Percentiles rank a stretch among this genome's conserved stretches.
phyloP scores from a whole-genome alignment of 1,284 basidiomycete species.

The Ustilago loliicola region DNA sequence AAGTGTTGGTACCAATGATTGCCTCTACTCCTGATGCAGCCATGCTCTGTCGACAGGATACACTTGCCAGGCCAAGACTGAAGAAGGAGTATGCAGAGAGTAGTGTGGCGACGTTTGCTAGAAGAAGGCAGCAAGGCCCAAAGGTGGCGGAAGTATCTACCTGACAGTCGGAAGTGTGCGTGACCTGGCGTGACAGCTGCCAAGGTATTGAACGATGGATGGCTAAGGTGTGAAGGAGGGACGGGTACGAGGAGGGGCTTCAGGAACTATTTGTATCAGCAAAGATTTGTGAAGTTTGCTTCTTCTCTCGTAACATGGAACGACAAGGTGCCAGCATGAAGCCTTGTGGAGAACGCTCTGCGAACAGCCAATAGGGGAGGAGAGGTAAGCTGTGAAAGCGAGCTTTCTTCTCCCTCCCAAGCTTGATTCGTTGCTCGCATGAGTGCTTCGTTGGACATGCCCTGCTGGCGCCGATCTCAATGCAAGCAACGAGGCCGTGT shows the following conservation, averaged over 20 bases:
- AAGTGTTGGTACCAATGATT: neutral
- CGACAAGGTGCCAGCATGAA: too few relatives aligned
- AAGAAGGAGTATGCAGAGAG: neutral
- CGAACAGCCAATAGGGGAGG: too few relatives aligned
- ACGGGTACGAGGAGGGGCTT: neutral
- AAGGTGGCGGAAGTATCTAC: neutral
- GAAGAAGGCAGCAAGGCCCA: neutral
- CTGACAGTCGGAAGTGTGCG: neutral
- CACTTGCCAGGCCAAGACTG: neutral
- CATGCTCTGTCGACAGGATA: conserved; percentile 6
- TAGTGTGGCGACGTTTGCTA: neutral
- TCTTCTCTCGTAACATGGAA: too few relatives aligned
- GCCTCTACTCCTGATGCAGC: neutral
- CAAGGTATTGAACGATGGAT: neutral
- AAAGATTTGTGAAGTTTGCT: neutral
- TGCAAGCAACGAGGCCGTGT: conserved; percentile 25
- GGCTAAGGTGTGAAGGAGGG: neutral
- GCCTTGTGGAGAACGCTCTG: too few relatives aligned
- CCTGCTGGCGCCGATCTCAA: conserved; percentile 24
- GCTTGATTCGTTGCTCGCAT: neutral
- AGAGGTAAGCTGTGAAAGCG: neutral
- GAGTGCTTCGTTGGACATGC: conserved; percentile 10
- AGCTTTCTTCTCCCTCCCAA: neutral
- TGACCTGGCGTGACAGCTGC: neutral
- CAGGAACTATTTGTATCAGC: neutral